Base-by-base conservation (phyloP, 164 flowering plant genomes). In the Nymphaea thermarum region DNA sequence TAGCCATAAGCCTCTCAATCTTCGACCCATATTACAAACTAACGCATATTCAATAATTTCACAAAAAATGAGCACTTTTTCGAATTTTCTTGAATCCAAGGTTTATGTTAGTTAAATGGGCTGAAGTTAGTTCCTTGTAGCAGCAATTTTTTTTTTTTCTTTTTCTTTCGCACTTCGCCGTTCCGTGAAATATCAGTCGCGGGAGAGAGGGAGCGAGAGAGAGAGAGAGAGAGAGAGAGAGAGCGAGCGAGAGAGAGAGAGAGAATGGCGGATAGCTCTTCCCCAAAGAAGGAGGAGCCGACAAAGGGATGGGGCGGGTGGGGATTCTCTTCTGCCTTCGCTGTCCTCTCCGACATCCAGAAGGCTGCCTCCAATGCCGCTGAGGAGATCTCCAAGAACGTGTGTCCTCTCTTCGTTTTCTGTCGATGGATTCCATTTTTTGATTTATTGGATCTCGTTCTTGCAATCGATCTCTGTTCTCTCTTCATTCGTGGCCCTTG, bases 361-460 rank as follows among this genome's bases (percentile, higher is more conserved):
- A 91, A 91, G 76, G 95, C 91, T 45, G 91, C 89, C n/a, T 42
- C 84, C 43, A 73, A 70, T 47, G 86, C 88, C 7, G 95, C 93
- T 14, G 97, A 91, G 67, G 99, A 91, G 84, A 91, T 94, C 76
- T 87, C 99, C 71, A 95, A 96, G 77, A 91, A 87, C 84, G 99
- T 88, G 81, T 41, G 7, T 62, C 64, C 18, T 6, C 25, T 3
- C 42, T 62, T 62, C 42, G n/a, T 62, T 17, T 62, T 51, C 14
- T 51, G 36, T 51, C 15, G 57, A 8, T 51, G 57, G 12, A 8
- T 51, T 51, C 14, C 12, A 51, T 51, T 51, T 51, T 15, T 15
- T 51, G 57, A 51, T 51, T 15, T 15, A 3, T 51, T 51, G 14
- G 14, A 10, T 5, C 14, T 51, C 57, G 14, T 15, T 51, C 14